phyloP scores from a whole-genome alignment of 345 rosid species.

The Rhodomyrtus tomentosa region DNA sequence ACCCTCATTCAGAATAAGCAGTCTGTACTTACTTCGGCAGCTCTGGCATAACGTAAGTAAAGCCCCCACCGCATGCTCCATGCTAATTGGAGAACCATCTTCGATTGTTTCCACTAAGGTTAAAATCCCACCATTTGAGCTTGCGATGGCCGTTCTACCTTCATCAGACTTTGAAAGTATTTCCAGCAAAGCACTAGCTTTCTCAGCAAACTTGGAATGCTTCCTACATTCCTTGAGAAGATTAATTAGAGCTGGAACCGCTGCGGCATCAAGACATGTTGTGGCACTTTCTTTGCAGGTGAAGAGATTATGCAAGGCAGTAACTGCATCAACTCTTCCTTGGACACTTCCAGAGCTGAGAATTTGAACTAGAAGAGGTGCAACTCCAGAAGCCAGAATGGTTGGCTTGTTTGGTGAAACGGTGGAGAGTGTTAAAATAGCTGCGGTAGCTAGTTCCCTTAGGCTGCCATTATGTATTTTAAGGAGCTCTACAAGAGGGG shows the following conservation, averaged over 20 bases:
- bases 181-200: conserved; percentile 52
- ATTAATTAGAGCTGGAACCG: conserved; percentile 50
- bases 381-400: conserved; percentile 51
- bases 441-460: conserved; percentile 65
- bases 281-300: conserved; percentile 31
- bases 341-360: conserved; percentile 63
- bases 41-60: conserved; percentile 50
- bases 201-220: conserved; percentile 68
- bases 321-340: conserved; percentile 73
- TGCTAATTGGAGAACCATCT: conserved; percentile 61
- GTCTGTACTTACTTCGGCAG: conserved; percentile 43
- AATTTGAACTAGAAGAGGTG: conserved; percentile 56
- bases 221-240: conserved; percentile 72
- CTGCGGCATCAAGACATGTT: conserved; percentile 40
- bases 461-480: conserved; percentile 35
- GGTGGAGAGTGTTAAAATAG: conserved; percentile 64
- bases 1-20: conserved; percentile 64
- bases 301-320: conserved; percentile 59
- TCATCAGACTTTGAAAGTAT: conserved; percentile 55
- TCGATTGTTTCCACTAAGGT: conserved; percentile 66
- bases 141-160: conserved; percentile 43
- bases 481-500: conserved; percentile 60
- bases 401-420: conserved; percentile 54
- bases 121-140: conserved; percentile 46
- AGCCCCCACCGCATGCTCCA: conserved; percentile 52